Conservation (phyloP, 1,284 basidiomycete genomes). For the Heimioporus punctisporus region DNA sequence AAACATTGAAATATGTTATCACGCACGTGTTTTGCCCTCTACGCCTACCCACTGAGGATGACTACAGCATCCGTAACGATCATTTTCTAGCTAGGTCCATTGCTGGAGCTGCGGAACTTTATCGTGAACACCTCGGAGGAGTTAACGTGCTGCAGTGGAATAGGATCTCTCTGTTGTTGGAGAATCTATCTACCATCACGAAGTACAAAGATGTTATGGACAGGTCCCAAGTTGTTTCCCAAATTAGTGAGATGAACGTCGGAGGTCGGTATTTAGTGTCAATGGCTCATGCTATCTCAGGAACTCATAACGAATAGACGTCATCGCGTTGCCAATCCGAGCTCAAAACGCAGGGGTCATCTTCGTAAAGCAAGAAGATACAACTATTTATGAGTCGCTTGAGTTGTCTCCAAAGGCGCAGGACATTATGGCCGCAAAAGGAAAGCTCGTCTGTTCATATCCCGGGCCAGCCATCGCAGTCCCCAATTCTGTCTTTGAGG, state of each 20-base stretch:
- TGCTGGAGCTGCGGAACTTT: conserved; percentile 1
- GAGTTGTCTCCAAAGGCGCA: conserved; percentile 25
- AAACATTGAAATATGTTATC: conserved; percentile 8
- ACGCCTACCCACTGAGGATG: conserved; percentile 17
- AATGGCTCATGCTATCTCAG: neutral
- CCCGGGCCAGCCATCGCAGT: conserved; percentile 34
- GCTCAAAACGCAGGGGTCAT: conserved; percentile 39
- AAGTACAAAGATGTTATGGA: neutral
- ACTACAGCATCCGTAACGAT: conserved; percentile 10
- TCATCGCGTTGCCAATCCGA: conserved; percentile 30
- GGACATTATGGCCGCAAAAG: conserved; percentile 17
- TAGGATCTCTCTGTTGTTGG: conserved; percentile 4
- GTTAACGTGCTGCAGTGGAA: conserved; percentile 5
- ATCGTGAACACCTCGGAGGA: neutral
- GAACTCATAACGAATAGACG: conserved; percentile 5
- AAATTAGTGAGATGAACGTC: conserved; percentile 10
- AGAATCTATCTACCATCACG: conserved; percentile 1
- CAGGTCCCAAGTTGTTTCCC: neutral
- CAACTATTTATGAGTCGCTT: conserved; percentile 33
- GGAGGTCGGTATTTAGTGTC: conserved; percentile 11
- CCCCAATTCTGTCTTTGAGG: conserved; percentile 12
- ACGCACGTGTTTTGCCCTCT: conserved; percentile 23
- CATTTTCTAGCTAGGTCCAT: conserved; percentile 4
- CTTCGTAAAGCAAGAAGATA: conserved; percentile 17
- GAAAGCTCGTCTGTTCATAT: conserved; percentile 36